Evolutionary conservation across 805 yeast genomes (phyloP).

Genomic region (Scheffersomyces coipomensis): DNA sequence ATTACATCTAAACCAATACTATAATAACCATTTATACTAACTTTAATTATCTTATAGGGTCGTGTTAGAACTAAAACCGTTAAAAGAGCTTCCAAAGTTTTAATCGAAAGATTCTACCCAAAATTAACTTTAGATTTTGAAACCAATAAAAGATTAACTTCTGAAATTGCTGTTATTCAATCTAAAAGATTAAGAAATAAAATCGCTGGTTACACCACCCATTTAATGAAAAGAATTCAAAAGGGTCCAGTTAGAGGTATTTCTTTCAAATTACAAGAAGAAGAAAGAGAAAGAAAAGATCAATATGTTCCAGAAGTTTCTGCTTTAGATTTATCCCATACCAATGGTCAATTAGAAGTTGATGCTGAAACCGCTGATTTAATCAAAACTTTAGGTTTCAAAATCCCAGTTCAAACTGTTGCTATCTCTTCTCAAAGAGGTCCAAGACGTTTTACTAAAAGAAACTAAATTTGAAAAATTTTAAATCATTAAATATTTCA

Average conservation of each 20-base stretch:
- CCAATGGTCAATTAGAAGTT: constrained; percentile 94
- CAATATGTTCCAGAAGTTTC: constrained; percentile 99
- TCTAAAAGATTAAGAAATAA: constrained; percentile 99
- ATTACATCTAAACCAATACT: too few relatives aligned
- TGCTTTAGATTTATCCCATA: constrained; percentile 96
- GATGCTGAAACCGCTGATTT: constrained; percentile 95
- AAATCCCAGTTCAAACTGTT: constrained; percentile 80
- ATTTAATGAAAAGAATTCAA: constrained; percentile 99
- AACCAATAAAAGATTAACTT: constrained; percentile 99
- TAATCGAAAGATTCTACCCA: constrained; percentile 99
- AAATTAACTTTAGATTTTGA: constrained; percentile 99
- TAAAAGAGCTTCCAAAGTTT: constrained; percentile 99
- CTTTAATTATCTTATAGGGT: constrained; percentile 62
- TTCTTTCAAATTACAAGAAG: constrained; percentile 99
- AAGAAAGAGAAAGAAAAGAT: constrained; percentile 99
- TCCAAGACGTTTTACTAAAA: constrained; percentile 89
- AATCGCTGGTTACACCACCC: constrained; percentile 99
- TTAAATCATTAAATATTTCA: too few relatives aligned
- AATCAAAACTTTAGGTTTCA: constrained; percentile 90
- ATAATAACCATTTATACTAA: constrained; percentile 28
- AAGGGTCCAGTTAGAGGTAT: constrained; percentile 99
- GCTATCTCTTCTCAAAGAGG: constrained; percentile 87
- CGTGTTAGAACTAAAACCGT: constrained; percentile 99
- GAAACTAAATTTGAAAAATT: constrained; percentile 63
- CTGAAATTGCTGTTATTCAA: constrained; percentile 98